Conservation (phyloP, 2,329 filamentous ascomycete genomes). For the Fusarium dlaminii region DNA sequence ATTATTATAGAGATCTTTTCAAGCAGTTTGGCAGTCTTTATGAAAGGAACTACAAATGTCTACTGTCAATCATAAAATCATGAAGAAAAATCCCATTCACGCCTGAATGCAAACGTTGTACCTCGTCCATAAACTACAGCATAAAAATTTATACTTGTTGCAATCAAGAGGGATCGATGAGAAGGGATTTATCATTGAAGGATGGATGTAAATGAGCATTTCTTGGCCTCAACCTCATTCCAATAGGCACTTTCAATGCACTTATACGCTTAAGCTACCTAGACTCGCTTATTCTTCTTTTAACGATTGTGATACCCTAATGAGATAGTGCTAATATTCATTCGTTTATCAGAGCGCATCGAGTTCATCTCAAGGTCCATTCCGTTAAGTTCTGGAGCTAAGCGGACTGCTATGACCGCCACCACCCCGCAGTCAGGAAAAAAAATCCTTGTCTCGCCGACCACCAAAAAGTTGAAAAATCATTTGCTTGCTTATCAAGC, state of each 20-base stretch:
- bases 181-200: neutral
- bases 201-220: neutral
- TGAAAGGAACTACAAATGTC: neutral
- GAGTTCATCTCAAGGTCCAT: neutral
- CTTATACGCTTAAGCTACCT: neutral
- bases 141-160: neutral
- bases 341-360: neutral
- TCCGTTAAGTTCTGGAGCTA: neutral
- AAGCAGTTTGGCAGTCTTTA: neutral
- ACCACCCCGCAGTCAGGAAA: constrained; percentile 42
- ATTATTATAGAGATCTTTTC: neutral
- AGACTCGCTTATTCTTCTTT: neutral
- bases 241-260: neutral
- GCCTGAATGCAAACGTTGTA: neutral
- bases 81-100: neutral
- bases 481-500: constrained; percentile 44
- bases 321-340: neutral
- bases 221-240: neutral
- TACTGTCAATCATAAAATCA: neutral
- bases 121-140: neutral
- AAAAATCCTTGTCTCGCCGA: constrained; percentile 38
- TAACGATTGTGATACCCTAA: no score
- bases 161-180: neutral
- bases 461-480: constrained; percentile 30
- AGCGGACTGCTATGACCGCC: constrained; percentile 20